Evolutionary conservation across 1,139 yeast genomes (phyloP).

Genomic region (Zygosaccharomyces sapae): DNA sequence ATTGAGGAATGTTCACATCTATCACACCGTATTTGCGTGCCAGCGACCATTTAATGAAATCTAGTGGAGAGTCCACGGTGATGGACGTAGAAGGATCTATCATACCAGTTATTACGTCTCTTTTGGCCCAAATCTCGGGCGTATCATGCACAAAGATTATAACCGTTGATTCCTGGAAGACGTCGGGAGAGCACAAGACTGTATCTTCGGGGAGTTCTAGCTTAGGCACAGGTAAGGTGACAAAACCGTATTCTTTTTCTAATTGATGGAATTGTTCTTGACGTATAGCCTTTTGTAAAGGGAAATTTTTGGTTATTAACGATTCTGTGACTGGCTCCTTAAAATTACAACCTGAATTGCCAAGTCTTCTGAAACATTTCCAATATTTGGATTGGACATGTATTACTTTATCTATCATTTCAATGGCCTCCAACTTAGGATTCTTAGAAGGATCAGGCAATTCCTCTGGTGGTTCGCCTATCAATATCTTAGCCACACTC

Average conservation of each 20-base stretch:
- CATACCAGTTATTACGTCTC: conserved; percentile 74
- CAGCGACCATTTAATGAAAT: conserved; percentile 56
- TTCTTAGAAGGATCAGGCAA: conserved; percentile 43
- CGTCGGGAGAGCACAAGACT: conserved; percentile 69
- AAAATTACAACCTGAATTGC: conserved; percentile 39
- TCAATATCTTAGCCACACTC: conserved; percentile 83
- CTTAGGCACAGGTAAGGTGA: conserved; percentile 63
- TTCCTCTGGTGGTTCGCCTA: conserved; percentile 93
- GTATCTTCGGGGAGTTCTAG: conserved; percentile 61
- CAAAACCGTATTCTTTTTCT: conserved; percentile 53
- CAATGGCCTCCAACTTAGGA: conserved; percentile 75
- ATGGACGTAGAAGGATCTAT: conserved; percentile 68
- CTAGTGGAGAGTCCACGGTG: conserved; percentile 60
- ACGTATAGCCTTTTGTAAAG: conserved; percentile 68
- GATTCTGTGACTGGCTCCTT: conserved; percentile 25
- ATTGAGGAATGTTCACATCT: conserved; percentile 72
- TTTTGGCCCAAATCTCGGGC: conserved; percentile 86
- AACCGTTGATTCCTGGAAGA: conserved; percentile 59
- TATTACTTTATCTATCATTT: conserved; percentile 76
- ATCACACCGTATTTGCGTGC: conserved; percentile 67
- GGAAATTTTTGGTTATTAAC: conserved; percentile 38
- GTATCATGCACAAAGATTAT: conserved; percentile 83
- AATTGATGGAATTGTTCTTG: conserved; percentile 60
- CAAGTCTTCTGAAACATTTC: conserved; percentile 73
- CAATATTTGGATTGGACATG: conserved; percentile 81